Percentiles rank a stretch among this genome's conserved stretches.
These are phyloP conservation scores for Pelargonium nanum DNA, from an alignment of 345 rosid species.

Conservation along the genomic window DNA sequence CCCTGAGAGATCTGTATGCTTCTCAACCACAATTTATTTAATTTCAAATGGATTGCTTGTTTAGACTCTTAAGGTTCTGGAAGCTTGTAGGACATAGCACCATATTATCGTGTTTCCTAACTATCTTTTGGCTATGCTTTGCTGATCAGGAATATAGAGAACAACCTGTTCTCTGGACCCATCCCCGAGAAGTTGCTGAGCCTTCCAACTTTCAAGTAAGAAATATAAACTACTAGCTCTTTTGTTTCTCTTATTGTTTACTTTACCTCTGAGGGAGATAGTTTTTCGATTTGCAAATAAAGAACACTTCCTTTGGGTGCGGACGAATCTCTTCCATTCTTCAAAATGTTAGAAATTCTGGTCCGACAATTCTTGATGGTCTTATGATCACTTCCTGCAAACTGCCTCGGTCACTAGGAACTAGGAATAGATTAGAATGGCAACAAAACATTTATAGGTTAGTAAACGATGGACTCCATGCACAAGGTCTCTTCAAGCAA, in stretches of 20 bases:
- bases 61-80: background rate
- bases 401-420: too few species aligned
- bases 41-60: conserved; percentile 3
- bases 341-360: too few species aligned
- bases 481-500: too few species aligned
- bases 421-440: too few species aligned
- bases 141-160: conserved; percentile 71
- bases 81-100: conserved; percentile 4
- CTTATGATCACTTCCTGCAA: too few species aligned
- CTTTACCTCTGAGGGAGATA: background rate
- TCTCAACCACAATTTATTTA: conserved; percentile 19
- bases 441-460: too few species aligned
- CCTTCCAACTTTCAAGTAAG: conserved; percentile 69
- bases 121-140: conserved; percentile 5
- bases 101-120: conserved; percentile 2
- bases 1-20: conserved; percentile 68
- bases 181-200: conserved; percentile 66
- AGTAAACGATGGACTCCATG: too few species aligned
- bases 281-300: too few species aligned
- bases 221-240: background rate
- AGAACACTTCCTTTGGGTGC: too few species aligned
- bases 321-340: too few species aligned
- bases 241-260: background rate
- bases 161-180: conserved; percentile 78
- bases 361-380: too few species aligned